Evolutionary conservation across 1,284 basidiomycete genomes (phyloP).

Genomic region (Rhodofomes roseus): DNA sequence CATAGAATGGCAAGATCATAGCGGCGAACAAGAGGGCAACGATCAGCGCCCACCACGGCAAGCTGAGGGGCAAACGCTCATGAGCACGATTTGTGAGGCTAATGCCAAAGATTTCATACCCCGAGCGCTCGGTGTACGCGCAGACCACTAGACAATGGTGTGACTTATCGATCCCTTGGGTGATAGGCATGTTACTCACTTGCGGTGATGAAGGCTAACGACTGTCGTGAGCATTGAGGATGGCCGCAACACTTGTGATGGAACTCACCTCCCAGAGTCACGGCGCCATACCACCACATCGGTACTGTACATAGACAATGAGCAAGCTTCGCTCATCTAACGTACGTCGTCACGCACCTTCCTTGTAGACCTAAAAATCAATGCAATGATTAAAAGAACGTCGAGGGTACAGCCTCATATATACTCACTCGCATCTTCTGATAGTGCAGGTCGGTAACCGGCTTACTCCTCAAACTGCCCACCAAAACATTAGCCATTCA

Average conservation of each 20-base stretch:
- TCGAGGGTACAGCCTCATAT: background rate
- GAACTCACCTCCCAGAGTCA: slow-evolving; percentile 27
- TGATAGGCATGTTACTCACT: background rate
- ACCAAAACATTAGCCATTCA: background rate
- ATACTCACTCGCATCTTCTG: slow-evolving; percentile 2
- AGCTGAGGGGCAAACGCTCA: background rate
- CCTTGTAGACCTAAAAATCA: slow-evolving; percentile 28
- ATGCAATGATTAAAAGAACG: background rate
- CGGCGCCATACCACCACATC: slow-evolving; percentile 46
- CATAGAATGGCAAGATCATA: slow-evolving; percentile 41
- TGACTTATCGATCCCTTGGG: background rate
- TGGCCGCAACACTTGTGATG: background rate
- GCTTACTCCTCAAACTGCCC: background rate
- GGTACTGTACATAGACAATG: slow-evolving; percentile 30
- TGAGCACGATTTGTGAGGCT: background rate
- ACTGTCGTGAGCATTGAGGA: background rate
- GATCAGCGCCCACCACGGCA: slow-evolving; percentile 49
- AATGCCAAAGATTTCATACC: background rate
- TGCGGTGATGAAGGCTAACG: slow-evolving; percentile 36
- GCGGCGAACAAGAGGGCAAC: slow-evolving; percentile 40
- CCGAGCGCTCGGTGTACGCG: slow-evolving; percentile 41
- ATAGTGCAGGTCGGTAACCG: slow-evolving; percentile 5
- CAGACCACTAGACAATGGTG: slow-evolving; percentile 25
- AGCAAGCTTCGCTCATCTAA: background rate
- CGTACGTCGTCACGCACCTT: slow-evolving; percentile 15